Conservation (phyloP, 768 basidiomycete species). For the Lactarius deliciosus region DNA sequence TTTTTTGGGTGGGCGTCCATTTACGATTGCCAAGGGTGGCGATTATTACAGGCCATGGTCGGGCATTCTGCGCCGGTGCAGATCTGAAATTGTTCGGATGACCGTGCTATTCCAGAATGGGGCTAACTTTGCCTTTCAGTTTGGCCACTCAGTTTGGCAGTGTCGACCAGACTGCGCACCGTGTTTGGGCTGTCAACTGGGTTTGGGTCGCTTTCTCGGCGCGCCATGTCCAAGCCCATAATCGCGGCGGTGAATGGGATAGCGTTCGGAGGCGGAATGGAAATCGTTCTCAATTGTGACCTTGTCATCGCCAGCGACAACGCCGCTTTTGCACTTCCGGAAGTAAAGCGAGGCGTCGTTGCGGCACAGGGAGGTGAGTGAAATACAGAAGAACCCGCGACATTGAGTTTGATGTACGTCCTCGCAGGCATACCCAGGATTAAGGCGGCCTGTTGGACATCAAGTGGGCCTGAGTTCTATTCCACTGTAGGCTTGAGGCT, state of each 20-base stretch:
- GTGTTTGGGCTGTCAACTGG: conserved; percentile 50
- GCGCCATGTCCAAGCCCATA: conserved; percentile 67
- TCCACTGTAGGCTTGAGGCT: conserved; percentile 1
- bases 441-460: conserved; percentile 63
- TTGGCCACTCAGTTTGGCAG: conserved; percentile 55
- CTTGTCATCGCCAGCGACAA: conserved; percentile 66
- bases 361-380: conserved; percentile 67
- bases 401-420: background rate
- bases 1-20: background rate
- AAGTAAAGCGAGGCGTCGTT: conserved; percentile 75
- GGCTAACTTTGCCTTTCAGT: conserved; percentile 38
- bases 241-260: conserved; percentile 82
- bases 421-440: conserved; percentile 62
- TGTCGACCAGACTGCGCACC: conserved; percentile 45
- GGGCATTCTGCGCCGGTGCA: conserved; percentile 76
- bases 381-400: background rate
- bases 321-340: conserved; percentile 71
- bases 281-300: conserved; percentile 68
- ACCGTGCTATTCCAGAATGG: background rate
- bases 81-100: conserved; percentile 51
- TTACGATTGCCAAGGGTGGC: conserved; percentile 53
- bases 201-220: conserved; percentile 72
- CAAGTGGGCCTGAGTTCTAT: conserved; percentile 51
- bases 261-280: conserved; percentile 39
- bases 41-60: conserved; percentile 71